Base-by-base conservation (phyloP, 2,329 filamentous ascomycete genomes). In the Monosporascus sp. region DNA sequence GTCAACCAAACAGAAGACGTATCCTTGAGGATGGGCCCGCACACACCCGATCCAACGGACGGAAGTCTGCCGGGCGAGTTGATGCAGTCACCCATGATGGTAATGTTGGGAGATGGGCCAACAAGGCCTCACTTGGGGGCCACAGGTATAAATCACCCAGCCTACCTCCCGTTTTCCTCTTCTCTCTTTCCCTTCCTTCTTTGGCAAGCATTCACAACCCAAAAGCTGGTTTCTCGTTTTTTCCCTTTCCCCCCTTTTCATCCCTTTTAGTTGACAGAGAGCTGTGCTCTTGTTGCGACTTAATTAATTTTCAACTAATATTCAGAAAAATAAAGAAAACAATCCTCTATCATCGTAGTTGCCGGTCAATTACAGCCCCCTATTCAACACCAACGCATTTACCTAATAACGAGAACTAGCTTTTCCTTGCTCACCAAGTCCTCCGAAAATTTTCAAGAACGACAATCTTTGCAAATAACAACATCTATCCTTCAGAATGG, bases 191-290 rank as follows among this genome's bases (percentile, higher is more conserved):
- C 64, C 74, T 75, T 70, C 72, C 73, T 65, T 82, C 83, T 78
- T 78, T 78, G 86, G 84, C 85, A 88, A 88, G 84, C 75, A 75
- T 66, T 76, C 71, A 78, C 78, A 74, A 66, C 63, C 69, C 71
- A 67, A 77, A 77, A 77, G 75, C 75, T 73, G 71, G 72, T 76
- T 70, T 71, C 75, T 77, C 72, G 71, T 76, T 81, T 78, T 75
- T 68, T 65, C 66, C 69, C 66, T 70, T 63, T 60, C 60, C 64
- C 65, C 64, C 68, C 63, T 59, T 62, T 56, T 59, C 67, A 66
- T 70, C 69, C 65, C 69, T 69, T 63, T 65, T 69, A 63, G 58
- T 62, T n/a, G 17, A 46, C 51, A 59, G 70, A 72, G 79, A 81
- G 80, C 80, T 74, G 79, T 79, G 75, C 80, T 82, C 79, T 77